These are phyloP conservation scores for Stephanodiscus minutulus DNA, from an alignment of 108 stramenopile species.

Conservation along the genomic window DNA sequence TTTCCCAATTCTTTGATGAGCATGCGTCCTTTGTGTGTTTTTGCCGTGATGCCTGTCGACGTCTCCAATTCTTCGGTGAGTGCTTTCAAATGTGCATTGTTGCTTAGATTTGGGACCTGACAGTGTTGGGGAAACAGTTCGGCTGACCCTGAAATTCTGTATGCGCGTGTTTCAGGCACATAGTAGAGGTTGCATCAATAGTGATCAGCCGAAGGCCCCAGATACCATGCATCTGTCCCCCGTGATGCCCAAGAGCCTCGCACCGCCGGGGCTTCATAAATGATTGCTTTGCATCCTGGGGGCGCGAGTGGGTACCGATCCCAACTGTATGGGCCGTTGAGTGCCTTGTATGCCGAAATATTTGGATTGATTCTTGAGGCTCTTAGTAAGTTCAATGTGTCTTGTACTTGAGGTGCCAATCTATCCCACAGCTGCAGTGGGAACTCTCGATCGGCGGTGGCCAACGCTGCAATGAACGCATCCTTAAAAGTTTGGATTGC, in stretches of 20 bases:
- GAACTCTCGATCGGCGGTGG: slow-evolving; percentile 25
- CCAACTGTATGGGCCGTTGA: slow-evolving; percentile 35
- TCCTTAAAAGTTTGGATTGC: slow-evolving; percentile 53
- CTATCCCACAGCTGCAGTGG: slow-evolving; percentile 43
- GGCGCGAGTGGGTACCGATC: slow-evolving; percentile 53
- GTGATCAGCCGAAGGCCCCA: slow-evolving; percentile 20
- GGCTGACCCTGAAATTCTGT: slow-evolving; percentile 14
- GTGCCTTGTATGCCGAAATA: slow-evolving; percentile 16
- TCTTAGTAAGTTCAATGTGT: slow-evolving; percentile 43
- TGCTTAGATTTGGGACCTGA: no score
- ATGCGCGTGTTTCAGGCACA: slow-evolving; percentile 21
- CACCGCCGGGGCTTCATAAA: slow-evolving; percentile 12
- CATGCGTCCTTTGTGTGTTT: no score
- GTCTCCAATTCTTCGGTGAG: no score
- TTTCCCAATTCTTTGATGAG: no score
- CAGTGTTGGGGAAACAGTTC: not conserved
- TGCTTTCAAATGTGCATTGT: not conserved
- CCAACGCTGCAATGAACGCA: slow-evolving; percentile 43
- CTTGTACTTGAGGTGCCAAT: slow-evolving; percentile 33
- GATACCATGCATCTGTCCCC: slow-evolving; percentile 25
- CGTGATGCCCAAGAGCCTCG: slow-evolving; percentile 17
- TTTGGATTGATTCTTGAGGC: slow-evolving; percentile 42
- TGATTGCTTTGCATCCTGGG: slow-evolving; percentile 30
- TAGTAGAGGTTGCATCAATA: slow-evolving; percentile 28
- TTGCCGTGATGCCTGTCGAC: no score